Evolutionary conservation across 306 rosid genomes (phyloP).

Genomic region (Rosa lucieae): DNA sequence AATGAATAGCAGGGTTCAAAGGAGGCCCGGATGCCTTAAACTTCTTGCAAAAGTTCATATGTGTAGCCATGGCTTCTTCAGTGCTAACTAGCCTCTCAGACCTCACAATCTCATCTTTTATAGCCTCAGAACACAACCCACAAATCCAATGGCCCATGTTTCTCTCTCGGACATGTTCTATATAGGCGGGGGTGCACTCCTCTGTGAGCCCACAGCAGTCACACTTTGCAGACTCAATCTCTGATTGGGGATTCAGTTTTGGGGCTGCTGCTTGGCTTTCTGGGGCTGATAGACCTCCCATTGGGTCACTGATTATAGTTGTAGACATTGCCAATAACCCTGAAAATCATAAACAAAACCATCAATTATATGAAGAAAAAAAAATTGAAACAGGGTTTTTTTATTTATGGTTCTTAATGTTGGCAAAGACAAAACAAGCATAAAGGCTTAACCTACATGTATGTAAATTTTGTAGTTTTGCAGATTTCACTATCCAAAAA

Average conservation of each 20-base stretch:
- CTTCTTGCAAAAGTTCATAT: slow-evolving; percentile 73
- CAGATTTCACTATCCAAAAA: background rate
- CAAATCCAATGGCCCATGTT: slow-evolving; percentile 85
- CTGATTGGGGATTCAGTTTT: slow-evolving; percentile 42
- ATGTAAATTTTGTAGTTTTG: background rate
- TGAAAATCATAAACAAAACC: slow-evolving; percentile 8
- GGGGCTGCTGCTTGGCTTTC: slow-evolving; percentile 48
- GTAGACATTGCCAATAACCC: slow-evolving; percentile 73
- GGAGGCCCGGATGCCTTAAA: slow-evolving; percentile 74
- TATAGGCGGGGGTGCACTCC: slow-evolving; percentile 88
- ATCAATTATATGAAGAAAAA: background rate
- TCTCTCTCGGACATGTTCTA: slow-evolving; percentile 65
- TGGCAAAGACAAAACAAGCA: slow-evolving; percentile 16
- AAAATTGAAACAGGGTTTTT: background rate
- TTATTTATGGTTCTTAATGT: slow-evolving; percentile 18
- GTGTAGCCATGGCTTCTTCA: slow-evolving; percentile 82
- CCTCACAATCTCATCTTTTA: slow-evolving; percentile 79
- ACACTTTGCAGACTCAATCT: slow-evolving; percentile 74
- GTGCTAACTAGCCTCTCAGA: slow-evolving; percentile 65
- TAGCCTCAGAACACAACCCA: slow-evolving; percentile 87
- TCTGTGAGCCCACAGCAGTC: slow-evolving; percentile 91
- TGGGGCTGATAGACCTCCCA: slow-evolving; percentile 48
- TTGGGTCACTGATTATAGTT: slow-evolving; percentile 59
- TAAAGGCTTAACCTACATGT: background rate
- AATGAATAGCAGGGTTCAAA: slow-evolving; percentile 62